Conservation (phyloP, 2,329 filamentous ascomycete species). For the Ophiostoma piceae region DNA sequence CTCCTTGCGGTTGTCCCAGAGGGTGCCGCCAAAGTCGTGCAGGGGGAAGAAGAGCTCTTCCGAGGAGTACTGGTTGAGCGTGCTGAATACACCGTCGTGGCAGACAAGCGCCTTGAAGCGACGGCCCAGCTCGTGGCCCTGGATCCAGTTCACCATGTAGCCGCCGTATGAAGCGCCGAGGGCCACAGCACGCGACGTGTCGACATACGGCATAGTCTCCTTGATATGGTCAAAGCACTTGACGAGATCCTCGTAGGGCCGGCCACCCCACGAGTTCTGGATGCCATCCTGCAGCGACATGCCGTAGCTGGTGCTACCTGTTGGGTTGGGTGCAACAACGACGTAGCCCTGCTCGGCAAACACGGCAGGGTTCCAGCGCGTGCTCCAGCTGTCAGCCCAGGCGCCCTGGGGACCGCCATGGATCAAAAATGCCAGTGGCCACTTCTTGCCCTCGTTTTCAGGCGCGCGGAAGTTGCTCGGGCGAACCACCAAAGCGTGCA, state of each 20-base stretch:
- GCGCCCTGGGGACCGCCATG: conserved; percentile 79
- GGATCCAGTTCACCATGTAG: conserved; percentile 86
- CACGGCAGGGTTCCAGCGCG: conserved; percentile 78
- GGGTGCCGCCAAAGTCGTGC: conserved; percentile 59
- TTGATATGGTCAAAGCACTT: conserved; percentile 71
- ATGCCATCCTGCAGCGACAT: conserved; percentile 74
- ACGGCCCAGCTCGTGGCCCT: conserved; percentile 75
- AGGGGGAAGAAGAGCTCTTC: conserved; percentile 68
- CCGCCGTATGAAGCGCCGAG: conserved; percentile 71
- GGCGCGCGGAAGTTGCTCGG: conserved; percentile 61
- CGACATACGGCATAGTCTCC: conserved; percentile 60
- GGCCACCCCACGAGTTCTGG: conserved; percentile 73
- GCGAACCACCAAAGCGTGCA: conserved; percentile 66
- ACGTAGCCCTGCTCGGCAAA: conserved; percentile 87
- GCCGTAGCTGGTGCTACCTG: conserved; percentile 77
- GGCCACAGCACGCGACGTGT: conserved; percentile 64
- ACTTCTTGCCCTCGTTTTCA: conserved; percentile 51
- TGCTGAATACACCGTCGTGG: conserved; percentile 81
- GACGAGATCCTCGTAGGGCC: conserved; percentile 77
- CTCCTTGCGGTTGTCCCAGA: conserved; percentile 56
- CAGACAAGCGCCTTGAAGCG: conserved; percentile 84
- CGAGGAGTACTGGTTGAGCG: conserved; percentile 57
- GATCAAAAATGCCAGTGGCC: conserved; percentile 72
- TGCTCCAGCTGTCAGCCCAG: conserved; percentile 72
- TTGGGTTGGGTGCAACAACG: conserved; percentile 75